A percentile compares a stretch with the other conserved stretches of the same genome.
Conservation (phyloP, 345 rosid species). For the Linum tenue region DNA sequence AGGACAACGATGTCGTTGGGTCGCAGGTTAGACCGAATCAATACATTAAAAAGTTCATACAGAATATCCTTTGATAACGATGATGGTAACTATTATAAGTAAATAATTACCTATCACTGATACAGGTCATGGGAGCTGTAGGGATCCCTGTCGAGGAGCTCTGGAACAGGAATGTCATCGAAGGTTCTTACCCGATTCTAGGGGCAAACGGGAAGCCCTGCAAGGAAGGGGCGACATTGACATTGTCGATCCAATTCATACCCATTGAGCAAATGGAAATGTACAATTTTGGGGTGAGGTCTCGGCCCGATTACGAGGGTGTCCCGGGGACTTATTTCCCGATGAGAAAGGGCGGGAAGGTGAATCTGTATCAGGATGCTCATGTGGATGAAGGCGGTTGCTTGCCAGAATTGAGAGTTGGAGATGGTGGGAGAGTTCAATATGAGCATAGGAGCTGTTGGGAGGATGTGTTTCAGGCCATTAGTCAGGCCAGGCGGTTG, state of each 20-base stretch:
- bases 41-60: too few relatives aligned
- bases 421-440: background rate
- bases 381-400: background rate
- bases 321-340: slow-evolving; percentile 5
- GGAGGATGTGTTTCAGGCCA: background rate
- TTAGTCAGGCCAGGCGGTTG: slow-evolving; percentile 1
- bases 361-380: slow-evolving; percentile 9
- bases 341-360: slow-evolving; percentile 4
- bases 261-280: slow-evolving; percentile 1
- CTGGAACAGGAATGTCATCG: background rate
- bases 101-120: too few relatives aligned
- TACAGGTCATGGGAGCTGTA: background rate
- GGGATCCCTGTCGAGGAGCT: slow-evolving; percentile 4
- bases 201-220: slow-evolving; percentile 4
- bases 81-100: too few relatives aligned
- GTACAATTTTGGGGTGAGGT: background rate
- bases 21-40: background rate
- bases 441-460: slow-evolving; percentile 2
- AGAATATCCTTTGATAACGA: too few relatives aligned
- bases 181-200: background rate
- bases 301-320: background rate
- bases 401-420: slow-evolving; percentile 3
- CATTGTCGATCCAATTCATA: slow-evolving; percentile 27
- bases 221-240: background rate
- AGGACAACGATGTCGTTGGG: slow-evolving; percentile 2